Evolutionary conservation across 306 rosid species (phyloP), one percentile per base, ranked within the genome.

Genomic region (Cicer chorassanicum): DNA sequence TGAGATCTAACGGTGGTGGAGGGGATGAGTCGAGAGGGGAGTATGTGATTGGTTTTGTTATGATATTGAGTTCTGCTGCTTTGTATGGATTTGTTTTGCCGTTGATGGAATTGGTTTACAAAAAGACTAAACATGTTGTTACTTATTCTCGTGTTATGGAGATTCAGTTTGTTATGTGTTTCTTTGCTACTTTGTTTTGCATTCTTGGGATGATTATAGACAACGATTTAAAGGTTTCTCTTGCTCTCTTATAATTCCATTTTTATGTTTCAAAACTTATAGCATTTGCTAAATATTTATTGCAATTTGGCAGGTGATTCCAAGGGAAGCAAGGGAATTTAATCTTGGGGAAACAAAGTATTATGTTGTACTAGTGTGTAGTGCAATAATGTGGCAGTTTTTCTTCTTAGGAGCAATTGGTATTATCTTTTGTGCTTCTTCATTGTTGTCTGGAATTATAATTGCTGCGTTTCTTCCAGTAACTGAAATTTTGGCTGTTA

Each of bases 331-430:
- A 13, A 86, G 72, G 16, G 76, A 82, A 1, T 93, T 81, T 24
- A 87, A 13, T 61, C 80, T 88, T 0, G 93, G 96, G 19, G 88
- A 86, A 68, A 83, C 83, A 0, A 87, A 51, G 59, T 93, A 89
- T 68, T 93, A 91, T 15, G 69, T 83, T 29, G 80, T 91, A 78
- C 34, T 91, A 2, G 91, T 77, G 39, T 59, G 51, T 60, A 83
- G 83, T 67, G 90, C 90, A 11, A 65, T 93, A 41, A 48, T 86
- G 34, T 93, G 92, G 93, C 97, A 91, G 60, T 49, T 42, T 41
- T 93, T 91, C 86, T 93, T 88, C 84, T 8, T 93, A 46, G 98
- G 97, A 62, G 90, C 86, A 3, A 77, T 89, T 6, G 98, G 97
- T 68, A 78, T 93, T 49, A 79, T 91, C 57, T 93, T 89, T 43